Conservation (phyloP, 306 rosid genomes). For the Oxytropis ochrocephala region DNA sequence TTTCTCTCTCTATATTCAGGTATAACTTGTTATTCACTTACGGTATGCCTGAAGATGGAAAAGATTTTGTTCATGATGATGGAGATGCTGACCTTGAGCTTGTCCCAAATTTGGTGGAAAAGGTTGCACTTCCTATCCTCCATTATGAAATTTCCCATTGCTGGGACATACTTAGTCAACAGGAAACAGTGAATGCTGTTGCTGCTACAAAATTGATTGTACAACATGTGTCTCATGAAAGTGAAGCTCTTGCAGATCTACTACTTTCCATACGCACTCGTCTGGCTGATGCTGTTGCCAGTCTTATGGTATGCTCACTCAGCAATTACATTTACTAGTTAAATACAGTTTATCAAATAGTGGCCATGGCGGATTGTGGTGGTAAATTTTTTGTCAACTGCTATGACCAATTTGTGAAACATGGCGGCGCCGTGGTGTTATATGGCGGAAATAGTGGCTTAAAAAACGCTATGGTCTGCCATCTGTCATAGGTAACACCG, state of each 20-base stretch:
- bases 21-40: conserved; percentile 66
- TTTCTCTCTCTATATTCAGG: conserved; percentile 37
- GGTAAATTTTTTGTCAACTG: no score
- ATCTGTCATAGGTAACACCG: background rate
- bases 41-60: conserved; percentile 64
- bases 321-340: background rate
- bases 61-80: conserved; percentile 56
- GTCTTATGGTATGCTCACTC: conserved; percentile 45
- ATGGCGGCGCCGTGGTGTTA: no score
- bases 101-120: conserved; percentile 86
- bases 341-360: background rate
- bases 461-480: no score
- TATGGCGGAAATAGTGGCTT: no score
- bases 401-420: no score
- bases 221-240: conserved; percentile 74
- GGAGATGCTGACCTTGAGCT: conserved; percentile 84
- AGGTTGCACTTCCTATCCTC: conserved; percentile 89
- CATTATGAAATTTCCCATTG: conserved; percentile 76
- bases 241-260: conserved; percentile 76
- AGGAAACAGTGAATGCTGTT: conserved; percentile 68
- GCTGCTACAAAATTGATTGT: conserved; percentile 71
- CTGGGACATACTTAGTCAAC: conserved; percentile 87
- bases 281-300: conserved; percentile 75
- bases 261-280: conserved; percentile 65
- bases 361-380: no score